phyloP scores from a whole-genome alignment of 768 basidiomycete genomes.

The Chiua virens region DNA sequence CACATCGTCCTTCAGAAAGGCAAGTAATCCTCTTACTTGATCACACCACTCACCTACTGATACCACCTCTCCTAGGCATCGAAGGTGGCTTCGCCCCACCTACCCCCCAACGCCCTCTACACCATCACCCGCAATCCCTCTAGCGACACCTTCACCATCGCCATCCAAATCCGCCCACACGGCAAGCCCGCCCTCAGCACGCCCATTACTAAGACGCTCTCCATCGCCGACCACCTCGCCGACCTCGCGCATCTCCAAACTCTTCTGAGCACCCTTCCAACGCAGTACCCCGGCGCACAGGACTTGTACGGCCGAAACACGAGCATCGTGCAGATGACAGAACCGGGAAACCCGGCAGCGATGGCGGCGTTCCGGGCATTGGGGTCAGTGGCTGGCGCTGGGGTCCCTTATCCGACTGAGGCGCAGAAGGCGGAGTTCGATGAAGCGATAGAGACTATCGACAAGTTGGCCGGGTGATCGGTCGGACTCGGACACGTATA shows the following conservation, averaged over 20 bases:
- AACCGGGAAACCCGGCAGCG: conserved; percentile 29
- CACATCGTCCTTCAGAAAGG: conserved; percentile 52
- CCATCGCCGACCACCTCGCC: conserved; percentile 6
- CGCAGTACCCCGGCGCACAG: conserved; percentile 49
- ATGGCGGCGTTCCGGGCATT: conserved; percentile 44
- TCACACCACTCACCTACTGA: not conserved
- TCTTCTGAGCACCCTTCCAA: conserved; percentile 53
- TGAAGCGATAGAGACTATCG: conserved; percentile 67
- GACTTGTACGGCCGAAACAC: conserved; percentile 74
- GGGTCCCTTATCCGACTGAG: conserved; percentile 48
- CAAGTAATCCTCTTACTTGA: conserved; percentile 16
- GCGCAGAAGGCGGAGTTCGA: conserved; percentile 69
- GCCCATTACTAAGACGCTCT: conserved; percentile 53
- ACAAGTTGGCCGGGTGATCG: conserved; percentile 37
- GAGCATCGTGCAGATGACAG: conserved; percentile 56
- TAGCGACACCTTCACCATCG: conserved; percentile 43
- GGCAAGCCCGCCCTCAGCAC: conserved; percentile 45
- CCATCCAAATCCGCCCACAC: conserved; percentile 45
- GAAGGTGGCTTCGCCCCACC: conserved; percentile 74
- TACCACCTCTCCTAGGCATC: conserved; percentile 57
- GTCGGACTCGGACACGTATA: too few relatives aligned
- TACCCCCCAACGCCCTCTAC: conserved; percentile 54
- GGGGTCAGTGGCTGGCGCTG: conserved; percentile 57
- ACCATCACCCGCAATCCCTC: conserved; percentile 43
- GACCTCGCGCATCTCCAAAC: conserved; percentile 42